A percentile compares a stretch with the other conserved stretches of the same genome.
phyloP scores from a whole-genome alignment of 192 early-diverging fungal genomes.

The Backusella parvicylindrica region DNA sequence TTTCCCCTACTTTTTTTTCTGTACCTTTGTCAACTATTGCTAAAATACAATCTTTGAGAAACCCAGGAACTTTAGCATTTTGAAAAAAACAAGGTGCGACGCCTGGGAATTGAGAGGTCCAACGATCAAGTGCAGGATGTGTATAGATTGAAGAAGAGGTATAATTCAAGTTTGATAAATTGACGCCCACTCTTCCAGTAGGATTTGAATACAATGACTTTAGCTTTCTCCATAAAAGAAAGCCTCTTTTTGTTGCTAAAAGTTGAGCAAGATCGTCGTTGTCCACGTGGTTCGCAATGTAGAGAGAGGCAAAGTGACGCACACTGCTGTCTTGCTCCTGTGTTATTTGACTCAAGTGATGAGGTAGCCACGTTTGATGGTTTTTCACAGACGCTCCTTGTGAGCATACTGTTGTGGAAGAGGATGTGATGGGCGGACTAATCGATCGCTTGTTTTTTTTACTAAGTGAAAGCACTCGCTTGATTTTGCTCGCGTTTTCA shows the following conservation, averaged over 20 bases:
- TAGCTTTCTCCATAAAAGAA: conserved; percentile 8
- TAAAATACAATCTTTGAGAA: conserved; percentile 9
- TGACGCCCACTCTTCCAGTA: background rate
- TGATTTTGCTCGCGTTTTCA: background rate
- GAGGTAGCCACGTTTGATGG: background rate
- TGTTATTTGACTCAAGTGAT: conserved; percentile 2
- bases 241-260: background rate
- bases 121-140: background rate
- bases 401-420: background rate
- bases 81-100: background rate
- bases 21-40: conserved; percentile 5
- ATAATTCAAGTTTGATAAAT: background rate
- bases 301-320: conserved; percentile 11
- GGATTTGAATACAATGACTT: conserved; percentile 4
- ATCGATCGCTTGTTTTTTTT: background rate
- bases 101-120: background rate
- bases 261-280: background rate
- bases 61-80: background rate
- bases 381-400: background rate
- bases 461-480: background rate
- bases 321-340: background rate
- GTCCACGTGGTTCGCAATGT: background rate
- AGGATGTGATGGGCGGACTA: background rate
- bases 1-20: background rate
- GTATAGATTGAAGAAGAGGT: background rate